phyloP scores from a whole-genome alignment of 257 asterid genomes.

The Solanum rostratum region DNA sequence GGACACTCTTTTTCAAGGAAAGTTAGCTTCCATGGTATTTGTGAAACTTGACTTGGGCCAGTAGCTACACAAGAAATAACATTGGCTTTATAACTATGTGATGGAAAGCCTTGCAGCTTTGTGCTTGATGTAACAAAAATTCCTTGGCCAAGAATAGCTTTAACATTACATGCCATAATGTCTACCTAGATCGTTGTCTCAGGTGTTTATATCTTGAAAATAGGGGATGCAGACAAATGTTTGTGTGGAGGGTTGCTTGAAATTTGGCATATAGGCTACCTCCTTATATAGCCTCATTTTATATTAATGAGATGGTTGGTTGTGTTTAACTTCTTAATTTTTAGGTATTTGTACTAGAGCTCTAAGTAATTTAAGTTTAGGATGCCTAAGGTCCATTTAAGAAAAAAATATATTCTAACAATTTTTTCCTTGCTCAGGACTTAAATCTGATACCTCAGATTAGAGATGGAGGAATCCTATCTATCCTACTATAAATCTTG shows the following conservation, averaged over 20 bases:
- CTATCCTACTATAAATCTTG: background rate
- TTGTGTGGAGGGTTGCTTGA: background rate
- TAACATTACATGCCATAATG: constrained; percentile 7
- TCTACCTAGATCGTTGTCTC: background rate
- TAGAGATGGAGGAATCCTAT: background rate
- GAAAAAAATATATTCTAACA: no score
- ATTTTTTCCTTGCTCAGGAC: no score
- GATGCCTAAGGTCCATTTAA: no score
- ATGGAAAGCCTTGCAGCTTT: background rate
- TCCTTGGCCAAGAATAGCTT: background rate
- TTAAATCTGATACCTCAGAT: no score
- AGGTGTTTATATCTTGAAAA: background rate
- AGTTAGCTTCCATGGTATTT: background rate
- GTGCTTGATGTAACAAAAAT: background rate
- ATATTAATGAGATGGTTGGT: background rate
- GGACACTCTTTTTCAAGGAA: constrained; percentile 9
- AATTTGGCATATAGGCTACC: background rate
- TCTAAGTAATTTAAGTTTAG: no score
- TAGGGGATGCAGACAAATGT: background rate
- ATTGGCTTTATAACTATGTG: background rate
- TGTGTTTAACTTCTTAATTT: no score
- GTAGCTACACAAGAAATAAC: background rate
- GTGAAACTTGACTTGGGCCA: background rate
- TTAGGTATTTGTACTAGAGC: no score
- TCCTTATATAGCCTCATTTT: background rate